These are phyloP conservation scores for Leucocoprinus sp. DNA, from an alignment of 768 basidiomycete species.

Conservation along the genomic window DNA sequence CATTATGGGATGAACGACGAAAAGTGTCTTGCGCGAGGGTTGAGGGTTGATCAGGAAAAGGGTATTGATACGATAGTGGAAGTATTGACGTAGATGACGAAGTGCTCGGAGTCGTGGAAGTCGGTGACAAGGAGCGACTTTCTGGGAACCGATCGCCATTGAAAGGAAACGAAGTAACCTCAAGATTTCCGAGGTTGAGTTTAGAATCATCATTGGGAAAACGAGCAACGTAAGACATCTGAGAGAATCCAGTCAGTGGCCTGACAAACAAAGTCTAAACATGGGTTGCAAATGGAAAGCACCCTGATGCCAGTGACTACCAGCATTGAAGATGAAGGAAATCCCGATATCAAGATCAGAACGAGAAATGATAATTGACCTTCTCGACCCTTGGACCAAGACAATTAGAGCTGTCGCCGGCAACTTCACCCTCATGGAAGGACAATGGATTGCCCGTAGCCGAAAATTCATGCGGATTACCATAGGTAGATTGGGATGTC, in stretches of 20 bases:
- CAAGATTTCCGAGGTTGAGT: constrained; percentile 12
- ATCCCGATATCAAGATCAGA: background rate
- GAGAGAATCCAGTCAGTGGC: constrained; percentile 24
- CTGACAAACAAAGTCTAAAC: background rate
- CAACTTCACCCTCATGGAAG: constrained; percentile 18
- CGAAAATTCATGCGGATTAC: constrained; percentile 15
- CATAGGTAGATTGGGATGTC: constrained; percentile 37
- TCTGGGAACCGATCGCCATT: constrained; percentile 22
- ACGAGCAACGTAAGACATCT: constrained; percentile 24
- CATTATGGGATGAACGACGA: constrained; percentile 52
- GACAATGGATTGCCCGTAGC: constrained; percentile 37
- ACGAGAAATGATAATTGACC: constrained; percentile 1
- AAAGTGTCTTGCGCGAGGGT: constrained; percentile 39
- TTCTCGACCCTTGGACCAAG: constrained; percentile 11
- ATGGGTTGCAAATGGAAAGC: background rate
- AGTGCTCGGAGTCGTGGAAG: constrained; percentile 46
- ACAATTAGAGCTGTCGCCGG: constrained; percentile 17
- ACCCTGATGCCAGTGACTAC: background rate
- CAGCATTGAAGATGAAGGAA: constrained; percentile 1
- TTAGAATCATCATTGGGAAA: constrained; percentile 24
- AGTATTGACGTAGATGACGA: constrained; percentile 58
- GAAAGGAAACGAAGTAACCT: constrained; percentile 8
- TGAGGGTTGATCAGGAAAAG: constrained; percentile 53
- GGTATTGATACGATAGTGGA: constrained; percentile 53
- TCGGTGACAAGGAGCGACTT: constrained; percentile 69